Conservation (phyloP, 2,329 filamentous ascomycete species). For the Penicillium sp. region DNA sequence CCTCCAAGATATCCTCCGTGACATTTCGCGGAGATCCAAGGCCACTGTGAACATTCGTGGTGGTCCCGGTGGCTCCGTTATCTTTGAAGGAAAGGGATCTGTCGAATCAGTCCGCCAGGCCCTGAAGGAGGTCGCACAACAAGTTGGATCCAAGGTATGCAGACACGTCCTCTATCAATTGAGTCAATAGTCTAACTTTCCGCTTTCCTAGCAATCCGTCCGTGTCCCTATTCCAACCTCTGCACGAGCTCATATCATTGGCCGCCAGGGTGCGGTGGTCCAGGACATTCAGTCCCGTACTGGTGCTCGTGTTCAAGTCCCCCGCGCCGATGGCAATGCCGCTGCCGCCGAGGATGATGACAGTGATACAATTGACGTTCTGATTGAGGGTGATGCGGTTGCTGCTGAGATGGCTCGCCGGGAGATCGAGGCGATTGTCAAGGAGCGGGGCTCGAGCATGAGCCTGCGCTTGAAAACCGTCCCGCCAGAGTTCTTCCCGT, state of each 20-base stretch:
- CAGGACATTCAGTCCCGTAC: slow-evolving; percentile 87
- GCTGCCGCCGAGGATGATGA: slow-evolving; percentile 75
- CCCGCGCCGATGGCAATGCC: slow-evolving; percentile 69
- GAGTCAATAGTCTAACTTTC: neutral
- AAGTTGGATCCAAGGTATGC: slow-evolving; percentile 78
- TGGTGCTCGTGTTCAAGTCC: slow-evolving; percentile 86
- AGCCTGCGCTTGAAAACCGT: slow-evolving; percentile 80
- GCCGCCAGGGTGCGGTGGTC: slow-evolving; percentile 84
- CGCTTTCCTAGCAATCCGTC: slow-evolving; percentile 57
- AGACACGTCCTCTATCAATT: slow-evolving; percentile 17
- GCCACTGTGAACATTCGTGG: slow-evolving; percentile 77
- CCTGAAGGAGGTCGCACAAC: slow-evolving; percentile 81
- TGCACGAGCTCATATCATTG: slow-evolving; percentile 86
- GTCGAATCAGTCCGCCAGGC: slow-evolving; percentile 82
- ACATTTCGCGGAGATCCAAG: slow-evolving; percentile 89
- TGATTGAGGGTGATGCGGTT: slow-evolving; percentile 87
- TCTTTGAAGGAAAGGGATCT: slow-evolving; percentile 83
- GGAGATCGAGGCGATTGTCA: slow-evolving; percentile 82
- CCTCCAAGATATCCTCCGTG: slow-evolving; percentile 78
- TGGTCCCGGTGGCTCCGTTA: slow-evolving; percentile 69
- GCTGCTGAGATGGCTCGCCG: slow-evolving; percentile 80
- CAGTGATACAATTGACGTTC: slow-evolving; percentile 73
- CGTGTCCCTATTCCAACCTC: slow-evolving; percentile 80
- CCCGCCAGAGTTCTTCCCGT: slow-evolving; percentile 90
- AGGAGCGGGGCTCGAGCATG: slow-evolving; percentile 78